Base-by-base conservation (phyloP, 2,329 filamentous ascomycete genomes). In the Calonectria multiphialidica region DNA sequence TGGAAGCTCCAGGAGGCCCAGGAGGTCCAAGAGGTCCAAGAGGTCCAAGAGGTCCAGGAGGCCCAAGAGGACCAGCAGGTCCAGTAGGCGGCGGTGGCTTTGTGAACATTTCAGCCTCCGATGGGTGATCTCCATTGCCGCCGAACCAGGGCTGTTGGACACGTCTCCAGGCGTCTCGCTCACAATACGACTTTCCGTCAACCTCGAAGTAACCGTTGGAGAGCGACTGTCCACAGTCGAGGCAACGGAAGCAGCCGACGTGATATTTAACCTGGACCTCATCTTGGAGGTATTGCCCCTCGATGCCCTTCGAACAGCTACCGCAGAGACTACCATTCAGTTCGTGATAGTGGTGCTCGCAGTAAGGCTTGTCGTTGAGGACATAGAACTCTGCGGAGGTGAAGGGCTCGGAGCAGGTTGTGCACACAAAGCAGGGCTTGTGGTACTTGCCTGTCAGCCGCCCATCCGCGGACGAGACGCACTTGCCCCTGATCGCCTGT, bases 391-490 rank as follows among this genome's bases (percentile, higher is more conserved):
- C 95, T 1, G 95, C 90, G 0, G 95, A 98, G 23, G 92, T 88
- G 81, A 98, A 99, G 1, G 95, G 93, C 66, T 92, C 89, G 13
- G 88, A 87, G 86, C 97, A 99, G 1, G 93, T 95, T 5, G 91
- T 90, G 88, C 97, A 99, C 13, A 96, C 94, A 81, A 99, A 98
- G 83, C 96, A 99, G 5, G 93, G 90, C 83, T 97, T 98, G 87
- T 99, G 97, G 83, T 98, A 99, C 74, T 95, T 93, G 12, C 97
- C 97, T 0, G 95, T 98, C 28, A 99, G 87, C 28, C 96, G 93
- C 18, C 97, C 97, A 78, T 98, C 97, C 0, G 95, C 95, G 16
- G 95, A 98, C 40, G 96, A 98, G 70, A 99, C 92, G 1, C 95
- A 98, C 85, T 98, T 98, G 23, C 95, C 96, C 53, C 91, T 90